Percentiles rank a stretch among this genome's conserved stretches.
Conservation (phyloP, 169 alveolate species). For the Pseudocohnilembus persalinus region DNA sequence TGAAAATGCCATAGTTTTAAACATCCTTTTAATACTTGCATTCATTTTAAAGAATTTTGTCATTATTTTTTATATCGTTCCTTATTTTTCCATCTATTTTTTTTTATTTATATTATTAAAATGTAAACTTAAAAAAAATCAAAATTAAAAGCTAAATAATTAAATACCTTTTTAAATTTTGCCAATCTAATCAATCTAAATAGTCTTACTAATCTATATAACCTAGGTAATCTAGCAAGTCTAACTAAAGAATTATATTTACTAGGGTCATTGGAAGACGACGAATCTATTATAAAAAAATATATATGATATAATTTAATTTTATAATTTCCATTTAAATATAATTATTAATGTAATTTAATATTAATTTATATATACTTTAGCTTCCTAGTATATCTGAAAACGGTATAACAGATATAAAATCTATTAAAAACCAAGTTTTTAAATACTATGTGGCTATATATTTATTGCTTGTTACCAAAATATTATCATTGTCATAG, state of each 20-base stretch:
- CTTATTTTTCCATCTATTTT: not conserved
- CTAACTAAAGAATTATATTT: not conserved
- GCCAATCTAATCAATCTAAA: not conserved
- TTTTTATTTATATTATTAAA: no score
- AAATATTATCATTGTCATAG: not conserved
- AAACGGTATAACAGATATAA: not conserved
- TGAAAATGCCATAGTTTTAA: not conserved
- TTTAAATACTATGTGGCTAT: not conserved
- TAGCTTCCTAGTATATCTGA: not conserved
- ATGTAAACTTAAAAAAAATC: no score
- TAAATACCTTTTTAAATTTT: not conserved
- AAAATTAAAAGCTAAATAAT: no score
- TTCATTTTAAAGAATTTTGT: not conserved
- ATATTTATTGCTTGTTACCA: not conserved
- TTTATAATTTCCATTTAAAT: no score
- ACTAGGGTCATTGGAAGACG: not conserved
- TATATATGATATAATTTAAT: no score
- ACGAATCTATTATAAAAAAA: not conserved
- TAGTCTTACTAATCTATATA: not conserved
- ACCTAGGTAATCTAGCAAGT: not conserved
- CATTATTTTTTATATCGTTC: not conserved
- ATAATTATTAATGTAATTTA: no score
- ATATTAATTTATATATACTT: no score
- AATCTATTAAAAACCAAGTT: not conserved
- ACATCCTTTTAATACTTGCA: not conserved